A percentile compares a stretch with the other conserved stretches of the same genome.
Evolutionary conservation across 129 eudicot genomes (phyloP).

Genomic region (Flaveria bidentis): DNA sequence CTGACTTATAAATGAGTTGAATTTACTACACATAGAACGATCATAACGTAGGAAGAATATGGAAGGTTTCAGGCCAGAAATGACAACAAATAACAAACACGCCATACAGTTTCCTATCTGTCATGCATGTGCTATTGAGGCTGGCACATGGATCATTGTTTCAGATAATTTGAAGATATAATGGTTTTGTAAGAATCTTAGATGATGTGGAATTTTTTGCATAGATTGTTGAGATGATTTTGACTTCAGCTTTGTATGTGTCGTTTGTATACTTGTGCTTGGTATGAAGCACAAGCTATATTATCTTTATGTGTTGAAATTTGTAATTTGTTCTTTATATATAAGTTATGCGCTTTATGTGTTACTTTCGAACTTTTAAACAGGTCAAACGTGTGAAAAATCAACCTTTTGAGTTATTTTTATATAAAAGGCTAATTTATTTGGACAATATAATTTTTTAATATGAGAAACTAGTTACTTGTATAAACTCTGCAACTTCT

Average conservation of each 20-base stretch:
- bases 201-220: slow-evolving; percentile 19
- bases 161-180: slow-evolving; percentile 9
- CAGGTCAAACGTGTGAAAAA: too few species aligned
- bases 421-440: too few species aligned
- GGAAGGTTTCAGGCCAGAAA: slow-evolving; percentile 12
- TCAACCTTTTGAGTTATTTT: too few species aligned
- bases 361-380: too few species aligned
- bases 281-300: background rate
- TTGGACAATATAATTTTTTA: too few species aligned
- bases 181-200: slow-evolving; percentile 9
- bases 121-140: background rate
- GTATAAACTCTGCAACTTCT: too few species aligned
- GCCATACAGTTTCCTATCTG: slow-evolving; percentile 27
- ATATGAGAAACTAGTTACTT: background rate
- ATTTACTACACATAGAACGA: background rate
- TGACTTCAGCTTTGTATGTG: background rate
- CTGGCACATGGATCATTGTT: slow-evolving; percentile 24
- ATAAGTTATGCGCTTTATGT: too few species aligned
- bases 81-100: slow-evolving; percentile 13
- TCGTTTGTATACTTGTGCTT: background rate
- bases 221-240: background rate
- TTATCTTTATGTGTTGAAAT: background rate
- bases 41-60: too few species aligned
- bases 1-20: slow-evolving; percentile 30
- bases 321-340: background rate